These are phyloP conservation scores for Debaryomyces fabryi DNA, from an alignment of 1,139 yeast genomes.

Conservation along the genomic window DNA sequence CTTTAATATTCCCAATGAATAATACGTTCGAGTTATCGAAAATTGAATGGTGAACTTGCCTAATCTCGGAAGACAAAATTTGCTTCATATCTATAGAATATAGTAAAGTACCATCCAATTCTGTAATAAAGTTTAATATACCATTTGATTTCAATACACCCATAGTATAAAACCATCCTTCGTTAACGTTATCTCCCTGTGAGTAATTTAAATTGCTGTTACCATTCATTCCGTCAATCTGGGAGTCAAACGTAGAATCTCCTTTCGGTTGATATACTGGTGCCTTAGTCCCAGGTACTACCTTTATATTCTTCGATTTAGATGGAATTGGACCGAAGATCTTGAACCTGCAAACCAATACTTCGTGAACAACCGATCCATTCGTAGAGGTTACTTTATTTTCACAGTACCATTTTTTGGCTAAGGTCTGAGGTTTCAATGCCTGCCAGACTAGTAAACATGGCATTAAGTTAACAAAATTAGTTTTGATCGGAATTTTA, in stretches of 20 bases:
- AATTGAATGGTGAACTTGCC: slow-evolving; percentile 69
- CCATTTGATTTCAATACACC: slow-evolving; percentile 76
- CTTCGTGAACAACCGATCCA: slow-evolving; percentile 37
- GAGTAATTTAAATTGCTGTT: slow-evolving; percentile 4
- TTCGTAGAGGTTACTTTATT: slow-evolving; percentile 38
- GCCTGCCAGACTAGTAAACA: slow-evolving; percentile 66
- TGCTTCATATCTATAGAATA: slow-evolving; percentile 62
- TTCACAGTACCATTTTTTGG: slow-evolving; percentile 56
- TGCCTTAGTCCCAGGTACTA: slow-evolving; percentile 48
- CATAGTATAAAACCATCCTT: slow-evolving; percentile 77
- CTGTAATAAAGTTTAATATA: slow-evolving; percentile 59
- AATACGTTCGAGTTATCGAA: slow-evolving; percentile 62
- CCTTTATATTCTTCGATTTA: slow-evolving; percentile 42
- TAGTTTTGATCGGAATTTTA: slow-evolving; percentile 43
- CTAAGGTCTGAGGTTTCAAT: slow-evolving; percentile 57
- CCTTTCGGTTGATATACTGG: slow-evolving; percentile 42
- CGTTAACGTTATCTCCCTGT: slow-evolving; percentile 31
- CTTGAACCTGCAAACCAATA: slow-evolving; percentile 66
- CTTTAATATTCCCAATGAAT: slow-evolving; percentile 59
- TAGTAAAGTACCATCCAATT: slow-evolving; percentile 66
- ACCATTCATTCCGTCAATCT: slow-evolving; percentile 6
- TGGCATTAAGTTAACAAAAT: slow-evolving; percentile 53
- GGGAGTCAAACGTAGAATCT: slow-evolving; percentile 5
- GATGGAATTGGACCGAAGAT: slow-evolving; percentile 63
- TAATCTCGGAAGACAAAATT: slow-evolving; percentile 65